These are phyloP conservation scores for Colletotrichum orbiculare DNA, from an alignment of 2,329 filamentous ascomycete genomes.

Conservation along the genomic window DNA sequence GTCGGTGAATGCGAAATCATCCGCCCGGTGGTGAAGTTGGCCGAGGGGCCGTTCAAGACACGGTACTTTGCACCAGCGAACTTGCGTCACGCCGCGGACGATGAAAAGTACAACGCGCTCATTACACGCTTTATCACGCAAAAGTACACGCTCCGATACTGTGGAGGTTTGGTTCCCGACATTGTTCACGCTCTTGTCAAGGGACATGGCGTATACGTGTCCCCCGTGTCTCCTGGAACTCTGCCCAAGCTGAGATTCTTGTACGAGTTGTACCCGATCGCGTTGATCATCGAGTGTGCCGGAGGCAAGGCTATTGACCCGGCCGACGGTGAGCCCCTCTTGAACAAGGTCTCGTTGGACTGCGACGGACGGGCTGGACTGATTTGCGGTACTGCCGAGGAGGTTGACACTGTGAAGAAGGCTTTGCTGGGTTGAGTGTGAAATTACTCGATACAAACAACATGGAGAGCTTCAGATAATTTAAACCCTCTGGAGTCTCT, in stretches of 20 bases:
- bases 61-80: conserved; percentile 73
- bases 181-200: conserved; percentile 69
- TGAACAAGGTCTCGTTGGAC: conserved; percentile 50
- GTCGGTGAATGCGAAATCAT: conserved; percentile 54
- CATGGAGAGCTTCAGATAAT: too few species aligned
- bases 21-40: conserved; percentile 52
- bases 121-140: conserved; percentile 61
- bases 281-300: conserved; percentile 69
- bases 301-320: conserved; percentile 67
- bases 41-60: conserved; percentile 54
- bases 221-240: conserved; percentile 62
- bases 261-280: conserved; percentile 71
- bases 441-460: too few species aligned
- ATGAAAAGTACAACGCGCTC: conserved; percentile 59
- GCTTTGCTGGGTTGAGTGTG: conserved; percentile 34
- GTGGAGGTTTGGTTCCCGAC: conserved; percentile 71
- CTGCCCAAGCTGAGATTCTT: conserved; percentile 68
- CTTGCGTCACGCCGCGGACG: conserved; percentile 65
- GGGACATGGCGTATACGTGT: conserved; percentile 70
- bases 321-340: conserved; percentile 51
- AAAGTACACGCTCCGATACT: conserved; percentile 70
- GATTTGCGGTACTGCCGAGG: conserved; percentile 61
- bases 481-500: too few species aligned
- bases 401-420: conserved; percentile 53
- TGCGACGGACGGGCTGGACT: conserved; percentile 63